A percentile compares a stretch with the other conserved stretches of the same genome.
phyloP scores from a whole-genome alignment of 2,329 filamentous ascomycete species.

The Diaporthe ampelina region DNA sequence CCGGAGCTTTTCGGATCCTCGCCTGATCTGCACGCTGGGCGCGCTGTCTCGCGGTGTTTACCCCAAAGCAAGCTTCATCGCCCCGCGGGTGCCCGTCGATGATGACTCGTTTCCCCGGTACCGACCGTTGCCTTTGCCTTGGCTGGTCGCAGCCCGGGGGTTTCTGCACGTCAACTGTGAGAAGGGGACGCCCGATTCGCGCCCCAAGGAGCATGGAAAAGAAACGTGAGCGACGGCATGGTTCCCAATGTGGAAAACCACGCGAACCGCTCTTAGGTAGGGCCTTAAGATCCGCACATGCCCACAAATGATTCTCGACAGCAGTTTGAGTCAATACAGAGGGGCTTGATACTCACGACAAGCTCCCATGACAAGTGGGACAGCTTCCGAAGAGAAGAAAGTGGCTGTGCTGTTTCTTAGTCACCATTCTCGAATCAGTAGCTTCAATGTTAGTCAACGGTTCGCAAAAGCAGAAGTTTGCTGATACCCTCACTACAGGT shows the following conservation, averaged over 20 bases:
- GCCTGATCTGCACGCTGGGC: conserved; percentile 27
- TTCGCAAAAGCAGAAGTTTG: too few species aligned
- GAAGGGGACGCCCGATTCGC: background rate
- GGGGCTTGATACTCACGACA: background rate
- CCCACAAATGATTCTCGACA: background rate
- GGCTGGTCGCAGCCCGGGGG: background rate
- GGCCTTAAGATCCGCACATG: background rate
- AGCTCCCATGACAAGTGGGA: too few species aligned
- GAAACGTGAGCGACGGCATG: background rate
- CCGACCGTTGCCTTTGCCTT: background rate
- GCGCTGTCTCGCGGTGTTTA: conserved; percentile 25
- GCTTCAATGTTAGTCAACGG: too few species aligned
- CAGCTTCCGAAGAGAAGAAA: too few species aligned
- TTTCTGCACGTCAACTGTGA: background rate
- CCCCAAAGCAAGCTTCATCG: conserved; percentile 20
- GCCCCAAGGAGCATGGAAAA: background rate
- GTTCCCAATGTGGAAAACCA: background rate
- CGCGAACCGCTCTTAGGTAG: background rate
- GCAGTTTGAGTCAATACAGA: background rate
- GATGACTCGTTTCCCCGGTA: conserved; percentile 27
- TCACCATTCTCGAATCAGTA: too few species aligned
- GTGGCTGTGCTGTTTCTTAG: too few species aligned
- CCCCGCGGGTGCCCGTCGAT: background rate
- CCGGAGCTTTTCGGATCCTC: conserved; percentile 26
- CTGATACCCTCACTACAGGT: too few species aligned